Evolutionary conservation across 495 filamentous ascomycete genomes (phyloP).

Genomic region (Pseudomonodictys pantanalensis): DNA sequence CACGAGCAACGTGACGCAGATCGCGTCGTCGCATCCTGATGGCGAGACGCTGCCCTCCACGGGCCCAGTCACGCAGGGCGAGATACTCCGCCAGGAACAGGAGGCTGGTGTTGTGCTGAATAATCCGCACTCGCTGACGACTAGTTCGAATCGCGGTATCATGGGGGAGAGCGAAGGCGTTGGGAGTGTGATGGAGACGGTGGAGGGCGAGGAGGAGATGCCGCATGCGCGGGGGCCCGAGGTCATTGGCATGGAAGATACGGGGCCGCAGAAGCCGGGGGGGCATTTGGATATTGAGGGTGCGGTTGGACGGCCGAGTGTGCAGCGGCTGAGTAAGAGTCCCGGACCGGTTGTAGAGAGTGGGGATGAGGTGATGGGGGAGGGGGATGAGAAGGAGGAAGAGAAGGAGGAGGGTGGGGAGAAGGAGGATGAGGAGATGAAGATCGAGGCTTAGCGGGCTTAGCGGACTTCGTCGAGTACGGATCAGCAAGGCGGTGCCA

Average conservation of each 20-base stretch:
- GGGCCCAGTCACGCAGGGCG: conserved; percentile 69
- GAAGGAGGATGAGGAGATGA: conserved; percentile 13
- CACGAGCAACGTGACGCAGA: conserved; percentile 30
- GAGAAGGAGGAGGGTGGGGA: conserved; percentile 1
- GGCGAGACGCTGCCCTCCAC: conserved; percentile 39
- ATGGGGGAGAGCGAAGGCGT: conserved; percentile 24
- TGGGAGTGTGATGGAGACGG: conserved; percentile 40
- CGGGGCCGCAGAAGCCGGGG: conserved; percentile 64
- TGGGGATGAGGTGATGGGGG: not conserved
- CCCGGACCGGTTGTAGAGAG: not conserved
- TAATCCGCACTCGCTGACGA: conserved; percentile 40
- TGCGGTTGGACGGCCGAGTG: conserved; percentile 37
- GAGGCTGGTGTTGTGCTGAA: conserved; percentile 63
- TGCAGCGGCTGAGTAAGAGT: conserved; percentile 18
- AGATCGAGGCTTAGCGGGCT: conserved; percentile 3
- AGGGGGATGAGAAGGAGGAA: conserved; percentile 4
- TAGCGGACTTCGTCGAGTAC: too few species aligned
- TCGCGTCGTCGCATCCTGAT: conserved; percentile 19
- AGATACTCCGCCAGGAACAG: conserved; percentile 75
- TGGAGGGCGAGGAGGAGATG: conserved; percentile 57
- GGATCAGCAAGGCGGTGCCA: too few species aligned
- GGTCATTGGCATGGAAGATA: conserved; percentile 80
- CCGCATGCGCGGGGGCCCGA: conserved; percentile 81
- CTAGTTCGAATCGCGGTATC: conserved; percentile 31
- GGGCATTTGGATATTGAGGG: conserved; percentile 42